Percentiles rank a stretch among this genome's conserved stretches.
phyloP scores from a whole-genome alignment of 768 basidiomycete genomes.

The button mushroom (Agaricus bisporus) region DNA sequence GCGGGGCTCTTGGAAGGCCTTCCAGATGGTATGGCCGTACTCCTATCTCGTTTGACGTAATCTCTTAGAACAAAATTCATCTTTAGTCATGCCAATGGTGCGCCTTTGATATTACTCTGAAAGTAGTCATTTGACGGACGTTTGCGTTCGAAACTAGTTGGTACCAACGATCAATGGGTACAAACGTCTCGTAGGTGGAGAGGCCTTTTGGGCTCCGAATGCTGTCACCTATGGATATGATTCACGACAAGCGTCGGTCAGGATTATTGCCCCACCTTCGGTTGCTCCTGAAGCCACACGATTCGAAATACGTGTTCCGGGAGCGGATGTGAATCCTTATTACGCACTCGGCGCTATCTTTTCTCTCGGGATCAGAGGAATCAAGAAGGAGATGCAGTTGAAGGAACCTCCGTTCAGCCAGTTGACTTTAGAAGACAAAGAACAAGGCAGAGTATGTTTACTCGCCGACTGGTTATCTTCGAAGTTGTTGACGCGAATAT shows the following conservation, averaged over 20 bases:
- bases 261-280: conserved; percentile 89
- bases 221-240: conserved; percentile 95
- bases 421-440: conserved; percentile 48
- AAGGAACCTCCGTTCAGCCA: conserved; percentile 66
- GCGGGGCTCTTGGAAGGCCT: conserved; percentile 89
- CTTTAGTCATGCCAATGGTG: conserved; percentile 76
- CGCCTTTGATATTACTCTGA: conserved; percentile 13
- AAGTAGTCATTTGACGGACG: not conserved
- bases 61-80: not conserved
- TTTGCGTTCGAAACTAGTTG: conserved; percentile 33
- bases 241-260: conserved; percentile 85
- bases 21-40: conserved; percentile 61
- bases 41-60: not conserved
- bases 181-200: conserved; percentile 91
- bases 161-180: conserved; percentile 95
- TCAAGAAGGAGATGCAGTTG: conserved; percentile 67
- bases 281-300: conserved; percentile 78
- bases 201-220: conserved; percentile 93
- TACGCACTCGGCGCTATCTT: conserved; percentile 87
- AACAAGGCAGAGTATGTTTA: conserved; percentile 43
- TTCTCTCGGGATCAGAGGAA: conserved; percentile 80
- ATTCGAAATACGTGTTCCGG: conserved; percentile 91
- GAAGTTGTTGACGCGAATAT: conserved; percentile 11
- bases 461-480: not conserved
- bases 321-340: conserved; percentile 96